Evolutionary conservation across 305 asterid species (phyloP), one percentile per base, ranked within the genome.

Genomic region (Solanum hybrid): DNA sequence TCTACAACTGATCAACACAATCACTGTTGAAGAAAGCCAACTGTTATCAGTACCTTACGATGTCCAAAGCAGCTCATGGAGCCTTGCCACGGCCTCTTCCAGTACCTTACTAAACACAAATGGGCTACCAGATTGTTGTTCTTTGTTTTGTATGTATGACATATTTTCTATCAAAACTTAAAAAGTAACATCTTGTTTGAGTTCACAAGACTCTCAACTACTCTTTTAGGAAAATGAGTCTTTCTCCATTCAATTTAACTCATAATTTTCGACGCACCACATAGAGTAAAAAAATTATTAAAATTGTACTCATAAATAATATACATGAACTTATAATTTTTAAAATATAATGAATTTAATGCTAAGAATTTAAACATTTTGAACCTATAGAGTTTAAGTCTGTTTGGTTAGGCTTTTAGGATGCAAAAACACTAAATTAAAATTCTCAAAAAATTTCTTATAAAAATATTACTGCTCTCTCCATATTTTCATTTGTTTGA

Each of bases 1-100:
- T 13, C 92, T 92, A 35, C 89, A 91, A 31, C 93, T 94, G 40
- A 94, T 95, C 75, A 88, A 89, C 78, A 42, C 78, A 82, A 34
- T 51, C 36, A 34, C 36, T 61, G 39, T 75, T 33, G 35, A 33
- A 33, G 35, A 33, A 33, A 33, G 35, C 35, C 35, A 33, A 33
- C 35, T 33, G 35, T 33, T 33, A 33, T 33, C 35, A 33, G 35
- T 33, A 36, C 40, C 40, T 37, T 37, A 37, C 73, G 31, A 77
- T 64, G 29, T 51, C 90, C 1, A 89, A 57, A 12, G 75, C 83
- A 81, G 14, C 78, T 31, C 90, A 89, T 24, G 89, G 69, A 57
- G 14, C 89, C 4, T 73, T 89, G 36, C 88, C 89, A 13, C 64
- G 13, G 78, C 75, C 79, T 77, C 90, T 87, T 46, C 90, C 85